Evolutionary conservation across 2,329 filamentous ascomycete species (phyloP).

Genomic region (Epichloe amarillans): DNA sequence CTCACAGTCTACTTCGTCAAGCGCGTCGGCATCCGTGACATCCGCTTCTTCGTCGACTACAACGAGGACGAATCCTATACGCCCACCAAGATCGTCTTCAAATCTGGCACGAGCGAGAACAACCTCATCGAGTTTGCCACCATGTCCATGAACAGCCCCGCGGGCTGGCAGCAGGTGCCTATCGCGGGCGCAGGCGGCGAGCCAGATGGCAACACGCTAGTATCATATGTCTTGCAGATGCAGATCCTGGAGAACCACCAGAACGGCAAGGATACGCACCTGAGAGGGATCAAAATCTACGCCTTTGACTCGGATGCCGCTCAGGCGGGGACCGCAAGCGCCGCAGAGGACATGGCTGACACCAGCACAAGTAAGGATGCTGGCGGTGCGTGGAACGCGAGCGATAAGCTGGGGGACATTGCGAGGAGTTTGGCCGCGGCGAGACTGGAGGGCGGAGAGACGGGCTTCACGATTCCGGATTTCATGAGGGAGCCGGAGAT

Average conservation of each 20-base stretch:
- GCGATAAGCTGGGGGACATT: constrained; percentile 16
- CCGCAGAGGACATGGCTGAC: constrained; percentile 16
- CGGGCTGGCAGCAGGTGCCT: constrained; percentile 84
- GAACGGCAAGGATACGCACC: constrained; percentile 98
- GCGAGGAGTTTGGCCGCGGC: constrained; percentile 15
- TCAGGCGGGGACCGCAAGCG: constrained; percentile 20
- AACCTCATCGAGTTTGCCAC: constrained; percentile 79
- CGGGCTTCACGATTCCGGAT: constrained; percentile 24
- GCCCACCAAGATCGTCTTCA: constrained; percentile 80
- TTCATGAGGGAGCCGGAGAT: constrained; percentile 31
- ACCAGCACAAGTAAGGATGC: constrained; percentile 6
- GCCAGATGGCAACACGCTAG: constrained; percentile 58
- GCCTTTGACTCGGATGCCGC: constrained; percentile 39
- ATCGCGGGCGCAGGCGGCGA: constrained; percentile 40
- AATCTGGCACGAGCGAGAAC: constrained; percentile 81
- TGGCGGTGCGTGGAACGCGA: constrained; percentile 4
- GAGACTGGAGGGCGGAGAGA: constrained; percentile 20
- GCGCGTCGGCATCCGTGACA: constrained; percentile 61
- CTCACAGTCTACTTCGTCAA: constrained; percentile 80
- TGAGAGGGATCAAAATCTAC: constrained; percentile 83
- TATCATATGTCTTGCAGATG: constrained; percentile 82
- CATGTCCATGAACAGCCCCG: constrained; percentile 64
- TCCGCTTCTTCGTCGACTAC: constrained; percentile 83
- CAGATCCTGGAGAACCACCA: constrained; percentile 93
- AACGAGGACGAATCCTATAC: constrained; percentile 92